Evolutionary conservation across 257 asterid species (phyloP).

Genomic region (Penstemon barbatus): DNA sequence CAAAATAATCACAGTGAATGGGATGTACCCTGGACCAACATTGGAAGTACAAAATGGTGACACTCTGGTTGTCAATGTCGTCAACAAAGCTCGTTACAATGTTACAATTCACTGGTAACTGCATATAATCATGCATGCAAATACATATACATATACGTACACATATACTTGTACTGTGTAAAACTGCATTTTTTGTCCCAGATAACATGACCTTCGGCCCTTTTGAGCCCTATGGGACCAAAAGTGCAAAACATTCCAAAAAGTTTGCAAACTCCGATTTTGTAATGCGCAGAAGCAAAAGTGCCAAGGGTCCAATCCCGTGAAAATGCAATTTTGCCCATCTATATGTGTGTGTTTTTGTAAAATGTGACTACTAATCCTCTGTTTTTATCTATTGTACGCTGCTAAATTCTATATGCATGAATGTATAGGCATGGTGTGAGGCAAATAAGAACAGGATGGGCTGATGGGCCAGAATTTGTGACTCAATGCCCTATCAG

Average conservation of each 20-base stretch:
- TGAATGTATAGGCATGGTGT: conserved; percentile 72
- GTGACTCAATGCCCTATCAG: conserved; percentile 85
- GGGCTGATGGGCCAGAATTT: conserved; percentile 95
- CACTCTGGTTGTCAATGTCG: conserved; percentile 65
- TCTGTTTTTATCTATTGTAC: neutral
- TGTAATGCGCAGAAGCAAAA: no score
- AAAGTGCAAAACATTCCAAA: no score
- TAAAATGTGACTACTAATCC: neutral
- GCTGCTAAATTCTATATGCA: neutral
- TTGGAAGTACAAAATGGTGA: conserved; percentile 80
- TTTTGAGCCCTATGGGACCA: no score
- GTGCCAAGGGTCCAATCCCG: no score
- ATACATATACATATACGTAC: neutral
- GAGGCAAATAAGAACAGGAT: conserved; percentile 72
- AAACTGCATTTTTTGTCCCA: neutral
- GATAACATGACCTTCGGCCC: no score
- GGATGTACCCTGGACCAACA: conserved; percentile 83
- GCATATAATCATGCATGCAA: neutral
- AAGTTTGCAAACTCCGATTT: no score
- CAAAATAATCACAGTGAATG: conserved; percentile 64
- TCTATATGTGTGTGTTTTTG: neutral
- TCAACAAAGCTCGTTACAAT: conserved; percentile 73
- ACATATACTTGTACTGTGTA: neutral
- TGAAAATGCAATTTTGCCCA: no score
- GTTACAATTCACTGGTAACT: conserved; percentile 82